Evolutionary conservation across 148 eudicot species (phyloP), one percentile per base, ranked within the genome.

Genomic region (Bassia scoparia): DNA sequence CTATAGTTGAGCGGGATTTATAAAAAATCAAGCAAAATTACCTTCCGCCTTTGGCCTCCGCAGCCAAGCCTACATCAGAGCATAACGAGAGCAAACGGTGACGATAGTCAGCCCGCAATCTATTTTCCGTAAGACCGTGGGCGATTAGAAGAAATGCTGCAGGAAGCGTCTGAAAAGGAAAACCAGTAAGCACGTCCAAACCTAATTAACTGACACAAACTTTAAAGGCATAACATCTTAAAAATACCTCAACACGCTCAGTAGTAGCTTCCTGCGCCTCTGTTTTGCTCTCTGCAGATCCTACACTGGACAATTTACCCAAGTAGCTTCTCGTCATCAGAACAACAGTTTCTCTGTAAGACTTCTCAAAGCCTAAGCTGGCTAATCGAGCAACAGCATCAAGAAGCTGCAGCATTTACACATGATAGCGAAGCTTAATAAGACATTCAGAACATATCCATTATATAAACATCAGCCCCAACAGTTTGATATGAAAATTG

Each of bases 1-100:
- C 37, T 24, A 16, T 41, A 29, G 37, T 34, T n/a, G 27, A 62
- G 20, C 26, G 7, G 1, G 26, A 10, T 63, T 3, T 0, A 31
- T 56, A 60, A 31, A 34, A 26, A 31, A 20, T 68, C n/a, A 33
- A 46, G 9, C 26, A 56, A 41, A 41, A 65, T 41, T 88, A 96
- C 99, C 96, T 92, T 84, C 97, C 99, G 85, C 87, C 86, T 86
- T 90, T 92, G 37, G 97, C 86, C 84, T 96, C 99, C n/a, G 99
- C 97, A 70, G 97, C 96, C 85, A 92, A 87, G 67, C 99, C 99
- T 69, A 96, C 97, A 72, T 96, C 99, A 54, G 99, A 96, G 86
- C 99, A 96, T 78, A 96, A 81, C 18, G 97, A 90, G 48, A 96
- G 84, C 83, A 96, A 77, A 61, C 99, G 96, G 46, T 92, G 89